Conservation (phyloP, 2,329 filamentous ascomycete genomes). For the Sporothrix pallida region DNA sequence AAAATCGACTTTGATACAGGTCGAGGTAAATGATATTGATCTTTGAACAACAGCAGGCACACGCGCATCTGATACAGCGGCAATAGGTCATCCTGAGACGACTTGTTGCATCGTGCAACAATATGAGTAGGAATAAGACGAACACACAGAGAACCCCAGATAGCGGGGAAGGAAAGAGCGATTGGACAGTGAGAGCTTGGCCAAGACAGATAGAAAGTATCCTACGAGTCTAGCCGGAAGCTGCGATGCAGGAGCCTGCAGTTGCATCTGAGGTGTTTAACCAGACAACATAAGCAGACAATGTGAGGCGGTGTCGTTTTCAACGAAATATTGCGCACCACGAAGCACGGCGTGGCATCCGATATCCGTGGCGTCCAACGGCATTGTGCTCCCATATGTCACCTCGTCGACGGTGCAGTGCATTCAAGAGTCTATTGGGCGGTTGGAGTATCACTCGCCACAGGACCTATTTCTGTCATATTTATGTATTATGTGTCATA, state of each 20-base stretch:
- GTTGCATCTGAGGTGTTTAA: background rate
- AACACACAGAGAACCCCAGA: background rate
- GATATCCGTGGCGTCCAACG: background rate
- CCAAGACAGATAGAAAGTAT: background rate
- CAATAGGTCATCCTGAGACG: background rate
- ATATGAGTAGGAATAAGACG: background rate
- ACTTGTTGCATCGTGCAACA: background rate
- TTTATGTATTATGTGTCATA: background rate
- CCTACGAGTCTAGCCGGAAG: background rate
- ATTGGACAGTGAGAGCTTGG: background rate
- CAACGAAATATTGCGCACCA: background rate
- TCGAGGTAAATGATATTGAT: too few relatives aligned
- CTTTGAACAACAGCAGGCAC: background rate
- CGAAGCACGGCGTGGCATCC: background rate
- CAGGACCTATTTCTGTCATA: background rate
- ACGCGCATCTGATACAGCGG: background rate
- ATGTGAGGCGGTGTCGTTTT: background rate
- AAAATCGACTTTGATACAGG: too few relatives aligned
- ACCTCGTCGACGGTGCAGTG: background rate
- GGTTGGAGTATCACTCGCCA: background rate
- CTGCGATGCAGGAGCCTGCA: background rate
- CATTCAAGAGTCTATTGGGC: background rate
- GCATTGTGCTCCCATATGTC: background rate
- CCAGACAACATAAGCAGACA: background rate
- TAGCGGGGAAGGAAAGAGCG: background rate